These are phyloP conservation scores for Pilaira anomala DNA, from an alignment of 192 early-diverging fungal species.

Conservation along the genomic window DNA sequence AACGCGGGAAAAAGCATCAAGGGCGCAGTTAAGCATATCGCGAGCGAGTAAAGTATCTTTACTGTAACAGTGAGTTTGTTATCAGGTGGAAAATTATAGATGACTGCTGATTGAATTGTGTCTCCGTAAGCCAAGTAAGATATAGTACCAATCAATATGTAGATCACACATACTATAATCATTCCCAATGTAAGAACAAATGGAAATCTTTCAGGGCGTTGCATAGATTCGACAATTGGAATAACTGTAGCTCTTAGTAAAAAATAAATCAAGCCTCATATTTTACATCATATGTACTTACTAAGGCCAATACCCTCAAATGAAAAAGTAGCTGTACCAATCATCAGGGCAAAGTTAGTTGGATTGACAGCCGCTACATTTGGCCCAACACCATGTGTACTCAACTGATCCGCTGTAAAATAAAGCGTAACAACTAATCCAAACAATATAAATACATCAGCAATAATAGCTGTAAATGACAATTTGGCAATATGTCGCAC, in stretches of 20 bases:
- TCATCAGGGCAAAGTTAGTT: conserved; percentile 65
- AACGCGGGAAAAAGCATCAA: conserved; percentile 83
- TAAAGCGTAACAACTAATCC: conserved; percentile 64
- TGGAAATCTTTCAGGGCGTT: conserved; percentile 74
- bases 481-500: conserved; percentile 61
- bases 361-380: conserved; percentile 60
- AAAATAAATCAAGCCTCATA: conserved; percentile 7
- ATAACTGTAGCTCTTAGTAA: conserved; percentile 35
- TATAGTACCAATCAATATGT: conserved; percentile 65
- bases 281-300: background rate
- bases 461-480: conserved; percentile 62
- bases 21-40: conserved; percentile 84
- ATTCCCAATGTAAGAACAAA: conserved; percentile 65
- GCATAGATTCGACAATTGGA: conserved; percentile 74
- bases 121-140: conserved; percentile 78
- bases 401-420: conserved; percentile 48
- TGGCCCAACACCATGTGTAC: conserved; percentile 43
- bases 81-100: conserved; percentile 74
- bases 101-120: conserved; percentile 73
- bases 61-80: conserved; percentile 55
- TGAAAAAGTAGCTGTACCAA: conserved; percentile 44
- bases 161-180: conserved; percentile 64
- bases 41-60: conserved; percentile 80
- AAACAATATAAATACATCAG: conserved; percentile 71
- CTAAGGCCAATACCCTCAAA: conserved; percentile 13